Evolutionary conservation across 139 green algal genomes (phyloP), one percentile per base, ranked within the genome.

Genomic region (Micractinium conductrix): DNA sequence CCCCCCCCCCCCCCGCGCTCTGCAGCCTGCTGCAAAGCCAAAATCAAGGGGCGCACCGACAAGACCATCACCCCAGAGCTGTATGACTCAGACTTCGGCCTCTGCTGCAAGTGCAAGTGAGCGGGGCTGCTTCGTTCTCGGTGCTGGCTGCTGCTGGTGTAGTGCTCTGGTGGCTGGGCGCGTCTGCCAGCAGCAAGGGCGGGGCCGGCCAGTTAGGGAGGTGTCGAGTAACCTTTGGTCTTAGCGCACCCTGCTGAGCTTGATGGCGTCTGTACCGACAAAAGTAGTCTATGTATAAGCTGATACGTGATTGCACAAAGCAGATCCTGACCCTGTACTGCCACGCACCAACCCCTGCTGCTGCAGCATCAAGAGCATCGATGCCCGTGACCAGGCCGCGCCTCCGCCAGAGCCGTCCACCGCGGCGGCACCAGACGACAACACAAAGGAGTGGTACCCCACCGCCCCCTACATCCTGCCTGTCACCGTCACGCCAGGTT

Each of bases 81-180:
- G 8, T 6, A 42, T 37, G 30, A 10, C 63, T 70, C 63, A 0
- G 63, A n/a, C 28, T 40, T n/a, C n/a, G 8, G 6, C 63, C n/a
- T 70, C n/a, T 70, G 63, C 63, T 70, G 63, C 63, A 37, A 42
- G n/a, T 70, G 63, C 63, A 30, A 14, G 63, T 70, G 63, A 70
- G 63, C 1, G 1, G 55, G 21, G 55, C 9, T 22, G 4, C 21
- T 22, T 22, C 3, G 55, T 17, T 14, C 4, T 35, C 37, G 4
- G 21, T 37, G 63, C n/a, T 37, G 2, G 26, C 60, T 69, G 60
- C 60, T 38, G 26, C 60, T 58, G 10, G 48, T 14, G 12, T 14
- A 10, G n/a, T n/a, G n/a, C n/a, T n/a, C n/a, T n/a, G n/a, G n/a
- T n/a, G n/a, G n/a, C n/a, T n/a, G n/a, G n/a, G n/a, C n/a, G n/a